These are phyloP conservation scores for Conticribra weissflogii DNA, from an alignment of 108 stramenopile genomes.

Conservation along the genomic window DNA sequence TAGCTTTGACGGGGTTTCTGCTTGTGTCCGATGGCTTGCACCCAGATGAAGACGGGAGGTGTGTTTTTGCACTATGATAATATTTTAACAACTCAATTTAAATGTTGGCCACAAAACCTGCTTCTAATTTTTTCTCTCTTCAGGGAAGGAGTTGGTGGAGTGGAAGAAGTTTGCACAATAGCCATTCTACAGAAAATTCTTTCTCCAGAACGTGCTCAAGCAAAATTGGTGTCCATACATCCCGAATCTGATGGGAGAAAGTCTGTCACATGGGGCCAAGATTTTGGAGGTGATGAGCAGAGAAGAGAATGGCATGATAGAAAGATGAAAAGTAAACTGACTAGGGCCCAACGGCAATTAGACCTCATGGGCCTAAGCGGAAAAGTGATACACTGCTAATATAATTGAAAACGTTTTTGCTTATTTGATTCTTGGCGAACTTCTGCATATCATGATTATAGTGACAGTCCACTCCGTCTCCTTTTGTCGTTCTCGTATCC, in stretches of 20 bases:
- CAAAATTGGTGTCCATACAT: conserved; percentile 64
- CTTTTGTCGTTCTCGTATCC: no score
- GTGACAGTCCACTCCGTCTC: no score
- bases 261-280: conserved; percentile 68
- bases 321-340: conserved; percentile 89
- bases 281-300: conserved; percentile 69
- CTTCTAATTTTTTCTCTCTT: background rate
- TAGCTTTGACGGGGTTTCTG: conserved; percentile 85
- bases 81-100: no score
- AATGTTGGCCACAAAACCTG: no score
- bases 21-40: conserved; percentile 78
- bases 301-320: conserved; percentile 88
- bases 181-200: conserved; percentile 75
- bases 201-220: conserved; percentile 40
- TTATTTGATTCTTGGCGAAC: no score
- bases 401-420: background rate
- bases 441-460: no score
- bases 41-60: conserved; percentile 34
- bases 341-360: conserved; percentile 73
- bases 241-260: conserved; percentile 1
- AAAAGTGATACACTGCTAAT: conserved; percentile 51
- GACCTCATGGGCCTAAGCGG: conserved; percentile 61
- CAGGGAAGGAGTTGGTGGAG: conserved; percentile 48
- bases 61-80: no score
- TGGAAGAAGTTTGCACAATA: conserved; percentile 90